Percentiles rank a stretch among this genome's conserved stretches.
These are phyloP conservation scores for Asclepias syriaca DNA, from an alignment of 257 asterid species.

Conservation along the genomic window DNA sequence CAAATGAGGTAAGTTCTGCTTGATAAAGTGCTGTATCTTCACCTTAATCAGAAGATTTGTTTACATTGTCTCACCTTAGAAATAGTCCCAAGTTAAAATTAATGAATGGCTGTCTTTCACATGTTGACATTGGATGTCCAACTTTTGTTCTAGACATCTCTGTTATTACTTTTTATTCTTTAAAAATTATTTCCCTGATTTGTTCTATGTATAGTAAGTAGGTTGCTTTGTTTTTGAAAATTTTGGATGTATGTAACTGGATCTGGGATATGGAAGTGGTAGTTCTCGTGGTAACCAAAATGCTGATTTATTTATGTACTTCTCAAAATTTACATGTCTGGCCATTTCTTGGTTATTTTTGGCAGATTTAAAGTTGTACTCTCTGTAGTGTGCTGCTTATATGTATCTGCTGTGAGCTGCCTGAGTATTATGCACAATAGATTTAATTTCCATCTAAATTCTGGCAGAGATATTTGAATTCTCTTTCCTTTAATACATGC, in stretches of 20 bases:
- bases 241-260: not conserved
- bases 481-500: not conserved
- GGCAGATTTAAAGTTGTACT: not conserved
- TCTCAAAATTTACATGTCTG: not conserved
- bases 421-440: not conserved
- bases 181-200: not conserved
- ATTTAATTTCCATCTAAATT: not conserved
- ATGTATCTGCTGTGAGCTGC: not conserved
- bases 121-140: not conserved
- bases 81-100: not conserved
- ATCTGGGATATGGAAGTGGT: not conserved
- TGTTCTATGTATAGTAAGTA: not conserved
- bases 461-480: not conserved
- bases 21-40: not conserved
- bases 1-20: constrained; percentile 69
- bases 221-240: not conserved
- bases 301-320: not conserved
- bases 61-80: no score
- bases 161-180: no score
- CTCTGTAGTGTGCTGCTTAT: not conserved
- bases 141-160: not conserved
- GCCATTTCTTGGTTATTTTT: not conserved
- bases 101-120: not conserved
- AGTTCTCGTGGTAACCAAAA: not conserved
- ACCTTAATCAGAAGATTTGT: not conserved